These are phyloP conservation scores for Colletotrichum navitas DNA, from an alignment of 2,329 filamentous ascomycete species.

Conservation along the genomic window DNA sequence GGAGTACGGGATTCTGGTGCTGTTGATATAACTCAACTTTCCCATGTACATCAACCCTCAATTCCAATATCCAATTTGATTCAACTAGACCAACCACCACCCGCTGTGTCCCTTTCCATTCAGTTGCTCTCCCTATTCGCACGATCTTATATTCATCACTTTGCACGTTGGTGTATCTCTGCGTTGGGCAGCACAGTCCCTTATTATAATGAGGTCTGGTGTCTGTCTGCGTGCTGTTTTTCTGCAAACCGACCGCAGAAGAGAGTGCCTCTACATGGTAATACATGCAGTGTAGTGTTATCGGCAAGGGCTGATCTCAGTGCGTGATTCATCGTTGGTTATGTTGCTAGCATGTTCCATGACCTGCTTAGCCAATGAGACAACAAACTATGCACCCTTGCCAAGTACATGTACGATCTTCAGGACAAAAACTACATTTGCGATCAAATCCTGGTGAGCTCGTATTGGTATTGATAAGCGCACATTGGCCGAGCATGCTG, in stretches of 20 bases:
- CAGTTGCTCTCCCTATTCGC: background rate
- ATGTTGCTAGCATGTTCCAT: background rate
- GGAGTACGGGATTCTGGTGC: background rate
- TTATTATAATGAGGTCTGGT: background rate
- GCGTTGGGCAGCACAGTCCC: background rate
- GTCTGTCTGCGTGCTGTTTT: background rate
- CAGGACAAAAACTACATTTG: background rate
- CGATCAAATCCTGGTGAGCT: too few relatives aligned
- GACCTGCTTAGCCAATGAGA: too few relatives aligned
- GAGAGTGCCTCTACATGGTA: too few relatives aligned
- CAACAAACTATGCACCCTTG: background rate
- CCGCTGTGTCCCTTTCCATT: background rate
- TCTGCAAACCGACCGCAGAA: background rate
- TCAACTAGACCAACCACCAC: background rate
- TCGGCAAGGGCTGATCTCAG: too few relatives aligned
- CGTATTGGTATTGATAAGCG: background rate
- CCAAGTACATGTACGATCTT: background rate
- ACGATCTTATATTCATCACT: background rate
- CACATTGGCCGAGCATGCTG: background rate
- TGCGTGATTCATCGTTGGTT: background rate
- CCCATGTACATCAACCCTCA: constrained; percentile 4
- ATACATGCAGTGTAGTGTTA: background rate
- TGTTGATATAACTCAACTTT: constrained; percentile 3
- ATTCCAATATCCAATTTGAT: background rate
- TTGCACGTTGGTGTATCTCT: too few relatives aligned